Base-by-base conservation (phyloP, 495 filamentous ascomycete species). In the Penicillium maclennaniae region DNA sequence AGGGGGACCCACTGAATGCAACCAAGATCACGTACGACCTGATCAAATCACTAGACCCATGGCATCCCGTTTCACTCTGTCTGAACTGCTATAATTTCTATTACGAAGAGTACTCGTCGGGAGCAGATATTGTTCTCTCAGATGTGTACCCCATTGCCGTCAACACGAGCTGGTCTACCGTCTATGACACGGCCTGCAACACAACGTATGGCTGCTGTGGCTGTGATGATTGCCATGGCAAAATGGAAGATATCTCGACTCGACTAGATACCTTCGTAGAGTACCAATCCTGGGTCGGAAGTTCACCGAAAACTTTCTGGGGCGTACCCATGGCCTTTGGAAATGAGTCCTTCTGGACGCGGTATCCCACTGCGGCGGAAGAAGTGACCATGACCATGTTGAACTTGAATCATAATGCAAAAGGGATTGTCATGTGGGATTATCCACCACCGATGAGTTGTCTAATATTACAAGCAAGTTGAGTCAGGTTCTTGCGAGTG, bases 21-120 rank as follows among this genome's bases (percentile, higher is more conserved):
- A 70, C 78, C 6, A 31, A 39, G 3, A 49, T 59, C 14, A 60
- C 71, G 2, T 78, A 79, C 56, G 60, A 72, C 5, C 61, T 76
- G 1, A 75, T 89, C 57, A 76, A 77, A 42, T 51, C 55, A 0
- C 60, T 86, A 1, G 87, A 90, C 64, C 85, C 85, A 0, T 88
- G 87, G 63, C 86, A 88, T 63, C 86, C 85, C 0, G 78, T 86
- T 5, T 80, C 79, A 0, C 69, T 88, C 1, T 79, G 79, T 1
- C 73, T 89, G 25, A 88, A 88, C 67, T 90, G 87, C 76, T 75
- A 79, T 37, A 82, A 88, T 61, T 89, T 85, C 68, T 79, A 85
- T 61, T 90, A 84, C 61, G 62, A 58, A n/a, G 61, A 79, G 4
- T 88, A 90, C 67, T 64, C 77, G 0, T 54, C 71, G 4, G 80